Percentiles rank a stretch among this genome's conserved stretches.
These are phyloP conservation scores for Lepraria neglecta DNA, from an alignment of 495 filamentous ascomycete genomes.

Conservation along the genomic window DNA sequence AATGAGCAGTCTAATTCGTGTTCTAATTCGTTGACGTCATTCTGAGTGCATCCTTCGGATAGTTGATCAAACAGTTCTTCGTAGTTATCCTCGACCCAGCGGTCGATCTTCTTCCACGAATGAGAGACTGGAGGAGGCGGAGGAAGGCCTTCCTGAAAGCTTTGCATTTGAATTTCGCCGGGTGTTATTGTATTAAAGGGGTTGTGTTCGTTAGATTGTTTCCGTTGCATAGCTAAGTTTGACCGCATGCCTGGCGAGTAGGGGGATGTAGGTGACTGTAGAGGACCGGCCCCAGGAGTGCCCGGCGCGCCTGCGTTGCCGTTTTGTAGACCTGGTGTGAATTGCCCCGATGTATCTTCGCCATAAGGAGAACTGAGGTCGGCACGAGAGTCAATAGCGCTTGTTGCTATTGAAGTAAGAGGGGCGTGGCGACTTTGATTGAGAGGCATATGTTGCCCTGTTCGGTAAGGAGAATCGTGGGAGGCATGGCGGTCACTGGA, in stretches of 20 bases:
- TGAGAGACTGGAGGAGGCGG: constrained; percentile 81
- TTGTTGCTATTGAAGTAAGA: constrained; percentile 71
- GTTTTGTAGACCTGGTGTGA: constrained; percentile 48
- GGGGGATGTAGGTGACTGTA: constrained; percentile 50
- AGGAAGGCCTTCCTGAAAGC: constrained; percentile 84
- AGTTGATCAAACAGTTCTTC: constrained; percentile 90
- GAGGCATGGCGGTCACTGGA: constrained; percentile 68
- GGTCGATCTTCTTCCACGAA: constrained; percentile 90
- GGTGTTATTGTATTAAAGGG: constrained; percentile 59
- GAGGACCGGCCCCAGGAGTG: constrained; percentile 35
- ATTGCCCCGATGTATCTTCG: constrained; percentile 51
- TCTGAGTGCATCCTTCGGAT: constrained; percentile 80
- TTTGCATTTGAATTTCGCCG: constrained; percentile 93
- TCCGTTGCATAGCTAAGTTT: constrained; percentile 51
- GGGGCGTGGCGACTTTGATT: constrained; percentile 62
- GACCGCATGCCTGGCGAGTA: constrained; percentile 92
- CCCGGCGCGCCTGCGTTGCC: constrained; percentile 58
- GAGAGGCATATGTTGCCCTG: constrained; percentile 72
- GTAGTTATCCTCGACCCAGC: constrained; percentile 91
- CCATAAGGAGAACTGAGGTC: constrained; percentile 69
- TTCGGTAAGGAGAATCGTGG: constrained; percentile 80
- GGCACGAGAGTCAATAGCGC: constrained; percentile 67
- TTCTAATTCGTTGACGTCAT: constrained; percentile 95
- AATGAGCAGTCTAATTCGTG: constrained; percentile 93
- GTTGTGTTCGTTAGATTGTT: constrained; percentile 48